These are phyloP conservation scores for Striga hermonthica DNA, from an alignment of 305 asterid genomes.

Conservation along the genomic window DNA sequence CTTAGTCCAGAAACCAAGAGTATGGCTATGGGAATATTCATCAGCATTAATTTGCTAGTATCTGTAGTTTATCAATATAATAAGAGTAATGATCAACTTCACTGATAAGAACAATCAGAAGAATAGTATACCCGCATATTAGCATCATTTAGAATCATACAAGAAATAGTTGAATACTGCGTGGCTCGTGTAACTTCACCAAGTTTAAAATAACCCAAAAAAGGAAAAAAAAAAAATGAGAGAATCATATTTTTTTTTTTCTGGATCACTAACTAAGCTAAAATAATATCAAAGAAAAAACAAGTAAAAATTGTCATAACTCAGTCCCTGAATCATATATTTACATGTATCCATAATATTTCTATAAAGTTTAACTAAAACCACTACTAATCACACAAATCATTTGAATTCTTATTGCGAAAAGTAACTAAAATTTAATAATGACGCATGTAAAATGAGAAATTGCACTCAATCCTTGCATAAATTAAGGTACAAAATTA, in stretches of 20 bases:
- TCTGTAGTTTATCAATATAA: conserved; percentile 38
- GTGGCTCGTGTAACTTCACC: not conserved
- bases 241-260: too few species aligned
- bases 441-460: conserved; percentile 5
- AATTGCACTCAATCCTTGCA: not conserved
- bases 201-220: not conserved
- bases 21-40: conserved; percentile 79
- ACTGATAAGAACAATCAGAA: conserved; percentile 31
- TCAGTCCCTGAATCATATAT: too few species aligned
- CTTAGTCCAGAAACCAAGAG: conserved; percentile 73
- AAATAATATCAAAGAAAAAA: not conserved
- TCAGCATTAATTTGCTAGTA: conserved; percentile 85
- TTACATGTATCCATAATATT: too few species aligned
- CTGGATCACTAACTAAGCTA: not conserved
- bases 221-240: too few species aligned
- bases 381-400: too few species aligned
- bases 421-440: too few species aligned
- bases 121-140: conserved; percentile 7
- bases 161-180: not conserved
- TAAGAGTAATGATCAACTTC: conserved; percentile 11
- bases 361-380: too few species aligned
- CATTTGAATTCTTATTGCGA: too few species aligned
- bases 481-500: not conserved
- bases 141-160: conserved; percentile 14
- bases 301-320: not conserved